Percentiles rank a stretch among this genome's conserved stretches.
Conservation (phyloP, 2,329 filamentous ascomycete species). For the Exophiala sp. region DNA sequence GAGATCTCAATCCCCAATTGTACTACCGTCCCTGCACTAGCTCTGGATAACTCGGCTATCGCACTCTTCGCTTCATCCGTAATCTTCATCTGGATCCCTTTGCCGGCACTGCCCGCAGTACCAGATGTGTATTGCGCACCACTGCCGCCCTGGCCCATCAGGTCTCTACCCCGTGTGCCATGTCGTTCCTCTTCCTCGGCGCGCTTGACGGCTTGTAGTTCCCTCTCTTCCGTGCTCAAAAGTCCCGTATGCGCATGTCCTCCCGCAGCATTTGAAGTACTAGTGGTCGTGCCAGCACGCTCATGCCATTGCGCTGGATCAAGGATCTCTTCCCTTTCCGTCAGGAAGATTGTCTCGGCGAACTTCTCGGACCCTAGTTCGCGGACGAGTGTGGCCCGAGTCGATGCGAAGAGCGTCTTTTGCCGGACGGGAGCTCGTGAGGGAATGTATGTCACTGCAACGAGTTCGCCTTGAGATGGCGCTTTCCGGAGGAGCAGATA, state of each 20-base stretch:
- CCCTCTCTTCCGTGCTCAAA: conserved; percentile 60
- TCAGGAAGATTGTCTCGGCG: conserved; percentile 55
- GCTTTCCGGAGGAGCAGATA: conserved; percentile 57
- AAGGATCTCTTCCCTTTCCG: conserved; percentile 56
- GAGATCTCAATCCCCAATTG: conserved; percentile 43
- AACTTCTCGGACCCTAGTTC: conserved; percentile 63
- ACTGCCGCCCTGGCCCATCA: conserved; percentile 43
- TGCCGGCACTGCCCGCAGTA: conserved; percentile 30
- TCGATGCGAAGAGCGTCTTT: conserved; percentile 65
- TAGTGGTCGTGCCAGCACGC: conserved; percentile 36
- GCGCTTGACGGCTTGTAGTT: conserved; percentile 54
- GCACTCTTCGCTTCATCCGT: conserved; percentile 54
- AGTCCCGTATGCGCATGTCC: conserved; percentile 43
- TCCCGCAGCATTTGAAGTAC: conserved; percentile 22
- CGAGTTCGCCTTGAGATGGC: conserved; percentile 29
- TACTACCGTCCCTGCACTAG: conserved; percentile 22
- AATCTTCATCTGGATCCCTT: conserved; percentile 49
- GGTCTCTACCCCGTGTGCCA: conserved; percentile 50
- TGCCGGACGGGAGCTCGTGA: conserved; percentile 60
- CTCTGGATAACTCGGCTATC: conserved; percentile 40
- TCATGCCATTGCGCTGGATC: conserved; percentile 53
- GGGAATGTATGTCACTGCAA: conserved; percentile 62
- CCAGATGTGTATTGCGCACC: conserved; percentile 26
- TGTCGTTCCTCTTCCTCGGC: conserved; percentile 57
- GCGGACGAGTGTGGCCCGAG: conserved; percentile 56